Base-by-base conservation (phyloP, 192 early-diverging fungal species). In the Coemansia sp. region DNA sequence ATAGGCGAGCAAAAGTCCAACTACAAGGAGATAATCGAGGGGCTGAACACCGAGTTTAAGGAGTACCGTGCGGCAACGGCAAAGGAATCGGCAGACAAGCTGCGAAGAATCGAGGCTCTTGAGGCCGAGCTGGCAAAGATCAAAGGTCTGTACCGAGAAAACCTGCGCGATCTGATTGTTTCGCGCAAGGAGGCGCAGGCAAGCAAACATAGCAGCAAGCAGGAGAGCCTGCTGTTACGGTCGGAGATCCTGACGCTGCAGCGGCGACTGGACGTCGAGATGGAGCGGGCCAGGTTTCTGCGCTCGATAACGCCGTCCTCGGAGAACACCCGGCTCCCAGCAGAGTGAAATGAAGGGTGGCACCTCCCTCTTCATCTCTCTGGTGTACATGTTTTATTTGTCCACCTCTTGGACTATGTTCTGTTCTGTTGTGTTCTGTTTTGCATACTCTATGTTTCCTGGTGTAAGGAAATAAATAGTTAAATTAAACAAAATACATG, bases 181-280 rank as follows among this genome's bases (percentile, higher is more conserved):
- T 71, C 81, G 3, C 72, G 81, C 2, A 83, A 83, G 26, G 21
- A 69, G 4, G 76, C 75, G 6, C 62, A 72, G 23, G 76, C 74
- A 40, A 83, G 73, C 61, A 78, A 75, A 44, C 81, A 83, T n/a
- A 75, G 67, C 52, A 72, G 78, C 40, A 74, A 78, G 37, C 81
- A 83, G 60, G 81, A 83, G 56, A 83, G 76, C 56, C 44, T 78
- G 63, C 50, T 83, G 44, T 44, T 83, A 61, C 72, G 81, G 19
- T 74, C 81, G 16, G 81, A 83, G 69, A 75, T 83, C 15, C 45
- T 83, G 68, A 67, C 72, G 18, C 72, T 83, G 63, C 75, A 83
- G 64, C 72, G 76, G 66, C 50, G 76, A 57, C 72, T 83, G n/a
- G 81, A 83, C 16, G 76, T 69, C 8, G 81, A 83, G 58, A 83